Percentiles rank a stretch among this genome's conserved stretches.
These are phyloP conservation scores for Tolypocladium paradoxum DNA, from an alignment of 2,329 filamentous ascomycete species.

Conservation along the genomic window DNA sequence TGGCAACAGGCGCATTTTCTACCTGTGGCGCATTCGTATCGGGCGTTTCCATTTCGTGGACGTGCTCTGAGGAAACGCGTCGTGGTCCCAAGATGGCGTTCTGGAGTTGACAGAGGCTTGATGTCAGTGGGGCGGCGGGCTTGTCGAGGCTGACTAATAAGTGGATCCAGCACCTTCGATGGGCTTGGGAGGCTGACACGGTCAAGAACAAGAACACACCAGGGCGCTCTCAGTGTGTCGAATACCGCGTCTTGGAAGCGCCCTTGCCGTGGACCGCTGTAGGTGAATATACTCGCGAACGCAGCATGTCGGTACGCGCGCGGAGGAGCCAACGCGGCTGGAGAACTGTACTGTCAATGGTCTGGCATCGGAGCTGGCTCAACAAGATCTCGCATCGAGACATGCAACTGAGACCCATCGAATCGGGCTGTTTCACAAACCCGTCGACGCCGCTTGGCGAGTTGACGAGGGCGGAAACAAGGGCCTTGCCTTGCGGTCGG, in stretches of 20 bases:
- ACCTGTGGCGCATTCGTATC: not conserved
- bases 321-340: no score
- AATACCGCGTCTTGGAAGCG: not conserved
- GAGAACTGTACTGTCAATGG: not conserved
- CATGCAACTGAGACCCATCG: not conserved
- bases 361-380: not conserved
- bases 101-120: not conserved
- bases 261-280: not conserved
- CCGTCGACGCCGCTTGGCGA: not conserved
- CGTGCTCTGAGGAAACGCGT: not conserved
- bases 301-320: not conserved
- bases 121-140: not conserved
- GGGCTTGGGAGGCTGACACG: not conserved
- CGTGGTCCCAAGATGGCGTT: not conserved
- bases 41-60: constrained; percentile 2
- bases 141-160: constrained; percentile 3
- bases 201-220: no score
- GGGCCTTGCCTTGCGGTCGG: not conserved
- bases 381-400: not conserved
- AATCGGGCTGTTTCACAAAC: not conserved
- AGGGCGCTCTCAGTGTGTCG: no score
- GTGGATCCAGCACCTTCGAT: constrained; percentile 1
- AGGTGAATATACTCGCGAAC: not conserved
- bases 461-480: not conserved
- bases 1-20: constrained; percentile 37